Percentiles rank a stretch among this genome's conserved stretches.
These are phyloP conservation scores for Gardenia jasminoides DNA, from an alignment of 257 asterid species.

Conservation along the genomic window DNA sequence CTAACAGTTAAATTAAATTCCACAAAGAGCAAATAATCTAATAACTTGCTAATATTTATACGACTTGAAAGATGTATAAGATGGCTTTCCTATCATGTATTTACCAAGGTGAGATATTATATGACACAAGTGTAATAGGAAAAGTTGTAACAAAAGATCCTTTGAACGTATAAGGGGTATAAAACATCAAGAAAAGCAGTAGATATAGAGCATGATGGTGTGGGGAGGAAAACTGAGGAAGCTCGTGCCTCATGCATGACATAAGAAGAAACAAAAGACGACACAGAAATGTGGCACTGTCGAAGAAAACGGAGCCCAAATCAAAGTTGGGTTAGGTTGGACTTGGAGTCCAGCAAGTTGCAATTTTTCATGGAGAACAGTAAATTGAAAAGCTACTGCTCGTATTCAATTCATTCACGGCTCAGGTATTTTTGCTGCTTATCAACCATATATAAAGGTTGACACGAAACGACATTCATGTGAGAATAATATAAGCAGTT, in stretches of 20 bases:
- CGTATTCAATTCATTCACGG: constrained; percentile 44
- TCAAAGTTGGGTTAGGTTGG: neutral
- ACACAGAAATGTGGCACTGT: neutral
- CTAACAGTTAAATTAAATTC: neutral
- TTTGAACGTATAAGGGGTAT: too few relatives aligned
- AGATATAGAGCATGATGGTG: too few relatives aligned
- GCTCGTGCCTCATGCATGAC: neutral
- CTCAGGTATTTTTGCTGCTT: constrained; percentile 10
- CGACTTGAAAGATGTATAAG: too few relatives aligned
- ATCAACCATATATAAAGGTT: neutral
- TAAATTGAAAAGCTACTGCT: constrained; percentile 19
- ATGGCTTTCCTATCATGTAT: too few relatives aligned
- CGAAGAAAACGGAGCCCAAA: neutral
- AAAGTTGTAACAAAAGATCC: too few relatives aligned
- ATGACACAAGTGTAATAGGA: too few relatives aligned
- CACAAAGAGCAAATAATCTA: too few relatives aligned
- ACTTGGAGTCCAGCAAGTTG: neutral
- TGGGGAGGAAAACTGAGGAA: neutral
- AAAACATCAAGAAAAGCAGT: neutral
- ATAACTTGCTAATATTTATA: too few relatives aligned
- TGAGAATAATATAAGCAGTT: constrained; percentile 28
- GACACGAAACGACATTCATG: neutral
- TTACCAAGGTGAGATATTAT: too few relatives aligned
- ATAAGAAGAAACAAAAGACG: neutral
- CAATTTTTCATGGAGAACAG: neutral